A percentile compares a stretch with the other conserved stretches of the same genome.
Conservation (phyloP, 805 yeast species). For the Myxozyma neotropica region DNA sequence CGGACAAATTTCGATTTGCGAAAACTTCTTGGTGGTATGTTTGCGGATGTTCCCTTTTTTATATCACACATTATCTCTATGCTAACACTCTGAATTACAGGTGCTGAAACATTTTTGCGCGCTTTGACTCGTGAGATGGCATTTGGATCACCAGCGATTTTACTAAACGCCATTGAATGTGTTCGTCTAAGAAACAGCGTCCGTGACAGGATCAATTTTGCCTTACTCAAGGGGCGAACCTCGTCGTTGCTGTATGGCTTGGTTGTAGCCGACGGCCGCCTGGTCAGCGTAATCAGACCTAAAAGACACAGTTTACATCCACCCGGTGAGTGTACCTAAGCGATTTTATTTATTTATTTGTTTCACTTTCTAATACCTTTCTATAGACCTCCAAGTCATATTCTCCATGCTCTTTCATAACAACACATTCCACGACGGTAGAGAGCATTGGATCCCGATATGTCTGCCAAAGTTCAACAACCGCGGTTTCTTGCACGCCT, state of each 20-base stretch:
- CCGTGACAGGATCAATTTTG: conserved; percentile 59
- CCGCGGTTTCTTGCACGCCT: conserved; percentile 83
- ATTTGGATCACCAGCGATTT: conserved; percentile 58
- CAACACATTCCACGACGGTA: conserved; percentile 50
- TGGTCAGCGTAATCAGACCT: conserved; percentile 75
- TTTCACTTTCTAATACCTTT: background rate
- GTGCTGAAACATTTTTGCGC: conserved; percentile 73
- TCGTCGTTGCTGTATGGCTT: conserved; percentile 74
- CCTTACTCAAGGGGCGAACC: conserved; percentile 53
- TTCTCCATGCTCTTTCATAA: conserved; percentile 69
- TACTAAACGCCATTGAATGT: conserved; percentile 68
- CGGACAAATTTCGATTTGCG: conserved; percentile 83
- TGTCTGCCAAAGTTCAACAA: conserved; percentile 90
- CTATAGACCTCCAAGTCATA: conserved; percentile 66
- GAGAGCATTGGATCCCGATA: conserved; percentile 91
- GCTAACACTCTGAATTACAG: conserved; percentile 35
- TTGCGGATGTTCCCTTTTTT: background rate
- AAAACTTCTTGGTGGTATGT: conserved; percentile 58
- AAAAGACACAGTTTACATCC: conserved; percentile 76
- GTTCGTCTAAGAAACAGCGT: conserved; percentile 59
- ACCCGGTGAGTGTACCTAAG: conserved; percentile 41
- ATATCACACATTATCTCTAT: background rate
- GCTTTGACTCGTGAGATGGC: conserved; percentile 59
- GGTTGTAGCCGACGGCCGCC: conserved; percentile 62
- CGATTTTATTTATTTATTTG: background rate